These are phyloP conservation scores for Ambrosia trifida DNA, from an alignment of 129 eudicot species.

Conservation along the genomic window DNA sequence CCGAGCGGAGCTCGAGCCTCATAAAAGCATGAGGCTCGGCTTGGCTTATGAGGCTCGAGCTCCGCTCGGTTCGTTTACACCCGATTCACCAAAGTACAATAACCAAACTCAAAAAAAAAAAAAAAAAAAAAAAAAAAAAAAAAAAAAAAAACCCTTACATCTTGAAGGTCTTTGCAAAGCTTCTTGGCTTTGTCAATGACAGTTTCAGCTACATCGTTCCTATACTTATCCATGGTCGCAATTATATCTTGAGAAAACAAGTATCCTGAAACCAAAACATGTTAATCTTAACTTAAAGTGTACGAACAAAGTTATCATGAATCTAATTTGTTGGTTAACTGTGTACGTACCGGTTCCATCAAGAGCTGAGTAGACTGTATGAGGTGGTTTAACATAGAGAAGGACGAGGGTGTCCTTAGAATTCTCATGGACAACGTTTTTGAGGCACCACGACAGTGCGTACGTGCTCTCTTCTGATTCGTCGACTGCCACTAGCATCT, in stretches of 20 bases:
- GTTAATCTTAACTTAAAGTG: too few species aligned
- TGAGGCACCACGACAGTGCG: slow-evolving; percentile 77
- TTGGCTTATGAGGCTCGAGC: too few species aligned
- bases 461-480: slow-evolving; percentile 75
- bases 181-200: slow-evolving; percentile 49
- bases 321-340: not conserved
- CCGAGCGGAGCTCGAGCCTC: too few species aligned
- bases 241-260: slow-evolving; percentile 46
- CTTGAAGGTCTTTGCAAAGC: slow-evolving; percentile 40
- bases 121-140: not conserved
- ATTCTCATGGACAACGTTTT: slow-evolving; percentile 36
- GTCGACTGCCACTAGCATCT: slow-evolving; percentile 75
- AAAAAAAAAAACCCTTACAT: slow-evolving; percentile 6
- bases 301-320: too few species aligned
- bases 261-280: slow-evolving; percentile 34
- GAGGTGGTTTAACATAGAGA: slow-evolving; percentile 60
- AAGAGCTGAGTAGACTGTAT: slow-evolving; percentile 47
- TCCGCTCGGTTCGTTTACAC: too few species aligned
- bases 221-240: slow-evolving; percentile 45
- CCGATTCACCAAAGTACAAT: not conserved
- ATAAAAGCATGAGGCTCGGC: too few species aligned
- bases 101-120: too few species aligned
- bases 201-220: slow-evolving; percentile 40
- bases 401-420: slow-evolving; percentile 56
- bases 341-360: slow-evolving; percentile 52